A percentile compares a stretch with the other conserved stretches of the same genome.
phyloP scores from a whole-genome alignment of 352 stramenopile species.

The Phytophthora sojae region DNA sequence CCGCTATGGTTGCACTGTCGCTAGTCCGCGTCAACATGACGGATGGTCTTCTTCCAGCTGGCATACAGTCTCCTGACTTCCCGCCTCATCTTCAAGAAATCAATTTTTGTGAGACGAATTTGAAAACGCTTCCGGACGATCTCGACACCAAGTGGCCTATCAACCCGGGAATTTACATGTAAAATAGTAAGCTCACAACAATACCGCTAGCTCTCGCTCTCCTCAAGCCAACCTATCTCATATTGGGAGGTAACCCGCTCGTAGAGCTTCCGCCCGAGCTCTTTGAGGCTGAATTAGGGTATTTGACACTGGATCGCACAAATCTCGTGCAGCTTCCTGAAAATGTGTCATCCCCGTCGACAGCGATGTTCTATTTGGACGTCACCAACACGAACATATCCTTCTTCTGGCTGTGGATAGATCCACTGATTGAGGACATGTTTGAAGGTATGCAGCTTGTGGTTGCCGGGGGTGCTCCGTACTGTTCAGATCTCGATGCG shows the following conservation, averaged over 20 bases:
- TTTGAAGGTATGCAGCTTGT: neutral
- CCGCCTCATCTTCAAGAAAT: slow-evolving; percentile 32
- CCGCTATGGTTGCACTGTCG: slow-evolving; percentile 31
- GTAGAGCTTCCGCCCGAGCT: neutral
- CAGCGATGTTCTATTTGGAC: neutral
- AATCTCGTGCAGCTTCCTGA: neutral
- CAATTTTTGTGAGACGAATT: slow-evolving; percentile 26
- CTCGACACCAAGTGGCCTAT: slow-evolving; percentile 41
- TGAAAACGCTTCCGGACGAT: slow-evolving; percentile 34
- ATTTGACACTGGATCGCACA: neutral
- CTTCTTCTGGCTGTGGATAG: slow-evolving; percentile 5
- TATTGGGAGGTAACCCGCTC: too few species aligned
- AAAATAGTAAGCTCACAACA: slow-evolving; percentile 18
- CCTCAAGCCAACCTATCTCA: too few species aligned
- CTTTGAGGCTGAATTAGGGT: neutral
- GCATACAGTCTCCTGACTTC: slow-evolving; percentile 37
- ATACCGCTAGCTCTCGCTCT: neutral
- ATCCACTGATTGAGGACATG: neutral
- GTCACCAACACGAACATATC: neutral
- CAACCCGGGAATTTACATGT: neutral
- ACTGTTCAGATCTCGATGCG: neutral
- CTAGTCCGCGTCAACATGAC: slow-evolving; percentile 38
- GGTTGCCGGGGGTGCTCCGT: neutral
- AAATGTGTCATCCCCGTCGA: neutral
- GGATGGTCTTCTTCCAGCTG: slow-evolving; percentile 36